These are phyloP conservation scores for Pleurotus cornucopiae DNA, from an alignment of 768 basidiomycete species.

Conservation along the genomic window DNA sequence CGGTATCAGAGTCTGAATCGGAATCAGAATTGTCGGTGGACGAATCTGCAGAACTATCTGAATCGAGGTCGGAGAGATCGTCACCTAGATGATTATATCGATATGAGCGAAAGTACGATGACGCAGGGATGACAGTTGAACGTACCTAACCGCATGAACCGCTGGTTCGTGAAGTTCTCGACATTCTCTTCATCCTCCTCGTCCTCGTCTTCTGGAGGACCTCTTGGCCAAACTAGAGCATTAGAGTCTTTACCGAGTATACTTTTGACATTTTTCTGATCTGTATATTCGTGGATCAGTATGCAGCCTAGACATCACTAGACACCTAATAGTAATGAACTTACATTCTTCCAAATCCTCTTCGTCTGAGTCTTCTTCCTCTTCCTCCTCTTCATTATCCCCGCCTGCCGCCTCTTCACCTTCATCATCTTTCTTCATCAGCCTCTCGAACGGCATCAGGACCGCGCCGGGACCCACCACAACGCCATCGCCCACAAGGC, in stretches of 20 bases:
- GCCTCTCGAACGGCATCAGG: constrained; percentile 64
- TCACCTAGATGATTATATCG: constrained; percentile 42
- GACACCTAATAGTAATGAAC: constrained; percentile 16
- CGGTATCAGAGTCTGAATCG: constrained; percentile 26
- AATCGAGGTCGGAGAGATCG: constrained; percentile 58
- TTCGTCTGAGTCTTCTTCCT: constrained; percentile 54
- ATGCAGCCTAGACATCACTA: not conserved
- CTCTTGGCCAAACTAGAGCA: constrained; percentile 78
- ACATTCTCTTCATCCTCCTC: constrained; percentile 60
- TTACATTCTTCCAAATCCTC: constrained; percentile 66
- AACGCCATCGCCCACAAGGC: constrained; percentile 80
- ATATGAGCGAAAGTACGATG: constrained; percentile 2
- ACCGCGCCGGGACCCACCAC: constrained; percentile 68
- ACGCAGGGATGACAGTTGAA: not conserved
- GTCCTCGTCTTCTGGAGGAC: constrained; percentile 51
- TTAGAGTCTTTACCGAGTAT: constrained; percentile 67
- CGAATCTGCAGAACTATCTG: constrained; percentile 45
- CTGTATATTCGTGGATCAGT: constrained; percentile 24
- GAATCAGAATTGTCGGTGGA: constrained; percentile 39
- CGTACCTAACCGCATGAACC: constrained; percentile 73
- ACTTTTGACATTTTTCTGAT: constrained; percentile 40
- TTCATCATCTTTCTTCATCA: constrained; percentile 53
- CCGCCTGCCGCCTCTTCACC: constrained; percentile 33
- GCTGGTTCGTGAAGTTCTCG: constrained; percentile 59
- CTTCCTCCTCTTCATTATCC: constrained; percentile 27